Conservation (phyloP, 2,329 filamentous ascomycete species). For the Penicillium olsonii region DNA sequence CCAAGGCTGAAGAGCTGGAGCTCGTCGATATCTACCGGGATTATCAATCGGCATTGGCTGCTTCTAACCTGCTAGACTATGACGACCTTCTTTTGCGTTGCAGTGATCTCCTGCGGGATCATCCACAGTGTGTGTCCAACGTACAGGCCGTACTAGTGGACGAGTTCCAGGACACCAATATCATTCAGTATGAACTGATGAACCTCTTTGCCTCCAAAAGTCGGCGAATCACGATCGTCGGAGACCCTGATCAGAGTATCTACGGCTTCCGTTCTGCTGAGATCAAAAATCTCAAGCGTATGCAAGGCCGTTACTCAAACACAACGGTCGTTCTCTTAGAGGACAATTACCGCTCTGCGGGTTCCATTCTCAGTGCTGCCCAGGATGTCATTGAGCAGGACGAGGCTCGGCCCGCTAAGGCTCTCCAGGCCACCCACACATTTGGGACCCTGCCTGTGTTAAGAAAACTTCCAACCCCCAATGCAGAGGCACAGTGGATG, state of each 20-base stretch:
- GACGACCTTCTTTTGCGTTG: constrained; percentile 88
- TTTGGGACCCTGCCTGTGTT: constrained; percentile 79
- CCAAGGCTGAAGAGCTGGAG: constrained; percentile 58
- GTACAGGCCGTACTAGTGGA: constrained; percentile 91
- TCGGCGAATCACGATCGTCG: constrained; percentile 86
- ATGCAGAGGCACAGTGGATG: constrained; percentile 82
- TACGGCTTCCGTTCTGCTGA: constrained; percentile 95
- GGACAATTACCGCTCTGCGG: constrained; percentile 92
- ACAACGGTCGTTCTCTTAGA: constrained; percentile 83
- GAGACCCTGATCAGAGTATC: constrained; percentile 96
- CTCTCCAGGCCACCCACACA: constrained; percentile 75
- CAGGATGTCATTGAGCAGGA: constrained; percentile 91
- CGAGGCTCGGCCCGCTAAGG: constrained; percentile 74
- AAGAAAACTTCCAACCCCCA: constrained; percentile 68
- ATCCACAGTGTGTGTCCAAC: constrained; percentile 82
- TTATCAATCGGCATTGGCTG: constrained; percentile 74
- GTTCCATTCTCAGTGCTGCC: constrained; percentile 76
- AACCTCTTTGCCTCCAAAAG: constrained; percentile 73
- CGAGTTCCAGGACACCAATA: constrained; percentile 96
- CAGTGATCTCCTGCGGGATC: constrained; percentile 70
- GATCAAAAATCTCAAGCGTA: constrained; percentile 78
- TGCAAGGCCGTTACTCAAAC: constrained; percentile 73
- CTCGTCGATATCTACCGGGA: constrained; percentile 69
- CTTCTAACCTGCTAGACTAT: constrained; percentile 86
- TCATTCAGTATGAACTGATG: constrained; percentile 94